Evolutionary conservation across 2,329 filamentous ascomycete species (phyloP).

Genomic region (Metarhizium robertsii): DNA sequence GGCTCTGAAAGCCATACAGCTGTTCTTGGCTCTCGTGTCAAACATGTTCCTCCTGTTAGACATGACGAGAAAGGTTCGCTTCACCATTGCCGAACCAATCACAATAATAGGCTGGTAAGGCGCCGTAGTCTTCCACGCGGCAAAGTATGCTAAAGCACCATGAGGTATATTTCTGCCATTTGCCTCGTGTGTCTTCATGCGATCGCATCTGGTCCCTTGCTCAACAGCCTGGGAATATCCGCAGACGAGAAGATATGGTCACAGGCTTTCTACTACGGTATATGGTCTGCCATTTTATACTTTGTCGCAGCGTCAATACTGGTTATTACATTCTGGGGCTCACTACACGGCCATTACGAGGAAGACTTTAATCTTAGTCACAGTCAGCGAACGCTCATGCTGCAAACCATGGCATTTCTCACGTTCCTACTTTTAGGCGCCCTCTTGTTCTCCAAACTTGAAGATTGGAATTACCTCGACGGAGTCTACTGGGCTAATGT

Average conservation of each 20-base stretch:
- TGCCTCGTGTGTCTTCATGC: slow-evolving; percentile 57
- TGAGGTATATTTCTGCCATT: slow-evolving; percentile 49
- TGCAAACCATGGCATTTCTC: slow-evolving; percentile 82
- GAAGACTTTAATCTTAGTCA: slow-evolving; percentile 71
- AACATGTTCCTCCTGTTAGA: slow-evolving; percentile 80
- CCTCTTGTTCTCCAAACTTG: slow-evolving; percentile 61
- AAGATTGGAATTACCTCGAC: slow-evolving; percentile 69
- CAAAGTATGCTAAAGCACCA: too few relatives aligned
- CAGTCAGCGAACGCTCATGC: slow-evolving; percentile 77
- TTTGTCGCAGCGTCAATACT: slow-evolving; percentile 69
- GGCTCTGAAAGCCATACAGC: slow-evolving; percentile 66
- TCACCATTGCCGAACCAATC: slow-evolving; percentile 73
- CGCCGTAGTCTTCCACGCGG: not conserved
- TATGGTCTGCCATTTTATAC: slow-evolving; percentile 73
- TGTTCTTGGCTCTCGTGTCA: slow-evolving; percentile 65
- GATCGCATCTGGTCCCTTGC: slow-evolving; percentile 52
- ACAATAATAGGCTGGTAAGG: slow-evolving; percentile 72
- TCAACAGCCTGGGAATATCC: slow-evolving; percentile 22
- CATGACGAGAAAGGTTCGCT: slow-evolving; percentile 72
- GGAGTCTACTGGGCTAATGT: slow-evolving; percentile 73
- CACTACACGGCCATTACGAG: slow-evolving; percentile 57
- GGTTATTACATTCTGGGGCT: slow-evolving; percentile 70
- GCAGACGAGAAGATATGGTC: slow-evolving; percentile 53
- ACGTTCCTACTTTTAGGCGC: slow-evolving; percentile 73
- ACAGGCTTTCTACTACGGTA: slow-evolving; percentile 79